Evolutionary conservation across 495 filamentous ascomycete species (phyloP).

Genomic region (Podospora fimiseda): DNA sequence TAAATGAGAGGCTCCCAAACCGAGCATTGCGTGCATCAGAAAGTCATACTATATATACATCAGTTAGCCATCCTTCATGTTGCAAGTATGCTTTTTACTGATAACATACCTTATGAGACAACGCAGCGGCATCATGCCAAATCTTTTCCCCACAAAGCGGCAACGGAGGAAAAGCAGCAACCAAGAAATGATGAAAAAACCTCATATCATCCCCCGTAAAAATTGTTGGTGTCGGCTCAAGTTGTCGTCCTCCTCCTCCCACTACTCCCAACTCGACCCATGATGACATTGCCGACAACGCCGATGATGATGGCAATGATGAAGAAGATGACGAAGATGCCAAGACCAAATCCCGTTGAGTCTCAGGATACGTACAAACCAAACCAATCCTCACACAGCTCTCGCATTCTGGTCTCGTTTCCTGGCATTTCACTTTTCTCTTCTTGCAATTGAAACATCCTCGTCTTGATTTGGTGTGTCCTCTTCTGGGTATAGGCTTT

Average conservation of each 20-base stretch:
- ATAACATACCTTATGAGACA: constrained; percentile 43
- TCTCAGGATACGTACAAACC: constrained; percentile 43
- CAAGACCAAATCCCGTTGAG: constrained; percentile 3
- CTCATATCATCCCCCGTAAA: constrained; percentile 44
- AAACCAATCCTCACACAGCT: constrained; percentile 48
- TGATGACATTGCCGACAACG: neutral
- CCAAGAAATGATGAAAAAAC: constrained; percentile 54
- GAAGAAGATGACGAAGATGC: neutral
- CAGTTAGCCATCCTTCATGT: constrained; percentile 14
- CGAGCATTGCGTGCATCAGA: constrained; percentile 47
- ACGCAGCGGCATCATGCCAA: constrained; percentile 45
- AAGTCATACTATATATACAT: constrained; percentile 36
- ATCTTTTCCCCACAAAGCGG: constrained; percentile 43
- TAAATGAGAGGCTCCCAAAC: constrained; percentile 44
- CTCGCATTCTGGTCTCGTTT: constrained; percentile 43
- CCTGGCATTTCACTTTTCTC: constrained; percentile 52
- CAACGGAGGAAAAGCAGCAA: constrained; percentile 47
- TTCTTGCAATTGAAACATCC: constrained; percentile 54
- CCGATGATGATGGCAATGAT: neutral
- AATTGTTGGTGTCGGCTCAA: constrained; percentile 16
- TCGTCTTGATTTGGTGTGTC: constrained; percentile 50
- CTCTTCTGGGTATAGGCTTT: constrained; percentile 32
- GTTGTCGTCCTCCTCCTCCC: neutral
- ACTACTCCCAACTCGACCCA: constrained; percentile 7
- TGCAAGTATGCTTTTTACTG: too few species aligned